phyloP scores from a whole-genome alignment of 371 early-diverging fungal genomes.

The Vairimorpha apis region DNA sequence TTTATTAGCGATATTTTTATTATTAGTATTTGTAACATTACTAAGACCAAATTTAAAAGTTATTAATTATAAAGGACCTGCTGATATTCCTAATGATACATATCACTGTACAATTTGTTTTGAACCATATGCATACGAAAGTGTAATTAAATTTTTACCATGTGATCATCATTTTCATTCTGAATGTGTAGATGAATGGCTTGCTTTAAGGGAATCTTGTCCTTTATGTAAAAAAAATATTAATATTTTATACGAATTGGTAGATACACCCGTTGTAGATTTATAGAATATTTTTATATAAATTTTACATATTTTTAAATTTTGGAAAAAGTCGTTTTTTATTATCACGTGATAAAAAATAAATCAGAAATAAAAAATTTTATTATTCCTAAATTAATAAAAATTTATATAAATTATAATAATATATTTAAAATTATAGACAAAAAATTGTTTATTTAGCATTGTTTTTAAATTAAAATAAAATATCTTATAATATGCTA shows the following conservation, averaged over 20 bases:
- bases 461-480: too few relatives aligned
- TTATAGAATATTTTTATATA: slow-evolving; percentile 7
- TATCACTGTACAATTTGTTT: slow-evolving; percentile 63
- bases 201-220: slow-evolving; percentile 63
- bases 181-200: slow-evolving; percentile 65
- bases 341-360: too few relatives aligned
- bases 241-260: slow-evolving; percentile 63
- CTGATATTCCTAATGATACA: slow-evolving; percentile 61
- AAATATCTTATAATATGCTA: too few relatives aligned
- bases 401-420: too few relatives aligned
- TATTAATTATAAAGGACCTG: slow-evolving; percentile 51
- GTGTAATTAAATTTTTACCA: slow-evolving; percentile 60
- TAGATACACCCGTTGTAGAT: slow-evolving; percentile 47
- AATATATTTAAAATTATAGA: too few relatives aligned
- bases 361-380: too few relatives aligned
- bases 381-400: too few relatives aligned
- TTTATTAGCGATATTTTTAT: slow-evolving; percentile 61
- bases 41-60: slow-evolving; percentile 62
- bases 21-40: slow-evolving; percentile 61
- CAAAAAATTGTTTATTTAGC: too few relatives aligned
- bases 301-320: too few relatives aligned
- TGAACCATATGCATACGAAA: slow-evolving; percentile 57
- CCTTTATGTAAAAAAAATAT: slow-evolving; percentile 64
- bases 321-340: too few relatives aligned
- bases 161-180: slow-evolving; percentile 64